phyloP scores from a whole-genome alignment of 2,329 filamentous ascomycete genomes.

The Neofusicoccum sp. region DNA sequence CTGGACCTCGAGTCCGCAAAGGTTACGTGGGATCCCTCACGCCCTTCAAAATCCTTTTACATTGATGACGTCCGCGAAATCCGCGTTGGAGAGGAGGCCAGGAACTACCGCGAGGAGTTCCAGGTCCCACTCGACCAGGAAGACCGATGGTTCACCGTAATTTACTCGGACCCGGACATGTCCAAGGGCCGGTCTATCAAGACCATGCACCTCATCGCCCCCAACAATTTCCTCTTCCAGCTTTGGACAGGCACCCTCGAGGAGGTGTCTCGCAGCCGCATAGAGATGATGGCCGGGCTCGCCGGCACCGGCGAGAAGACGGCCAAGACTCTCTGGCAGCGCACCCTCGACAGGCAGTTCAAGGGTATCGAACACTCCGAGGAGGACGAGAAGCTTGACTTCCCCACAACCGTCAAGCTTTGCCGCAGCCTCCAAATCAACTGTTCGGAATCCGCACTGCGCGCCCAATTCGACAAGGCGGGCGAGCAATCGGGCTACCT shows the following conservation, averaged over 20 bases:
- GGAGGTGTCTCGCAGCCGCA: conserved; percentile 80
- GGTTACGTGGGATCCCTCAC: conserved; percentile 81
- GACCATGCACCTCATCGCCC: conserved; percentile 84
- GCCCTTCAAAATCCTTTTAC: conserved; percentile 82
- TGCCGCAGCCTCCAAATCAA: conserved; percentile 93
- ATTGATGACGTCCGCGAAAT: conserved; percentile 96
- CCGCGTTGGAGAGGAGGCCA: conserved; percentile 77
- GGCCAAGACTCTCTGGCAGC: conserved; percentile 81
- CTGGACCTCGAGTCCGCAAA: conserved; percentile 84
- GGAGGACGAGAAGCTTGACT: conserved; percentile 72
- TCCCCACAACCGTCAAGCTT: conserved; percentile 76
- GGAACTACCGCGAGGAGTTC: conserved; percentile 87
- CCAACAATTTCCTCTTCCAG: conserved; percentile 69
- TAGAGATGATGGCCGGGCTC: conserved; percentile 86
- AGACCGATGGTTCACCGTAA: conserved; percentile 82
- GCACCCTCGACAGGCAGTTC: conserved; percentile 73
- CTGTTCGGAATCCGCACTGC: conserved; percentile 74
- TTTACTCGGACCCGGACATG: conserved; percentile 78
- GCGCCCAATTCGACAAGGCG: conserved; percentile 72
- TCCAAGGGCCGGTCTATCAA: conserved; percentile 72
- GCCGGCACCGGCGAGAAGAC: conserved; percentile 76
- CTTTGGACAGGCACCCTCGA: conserved; percentile 86
- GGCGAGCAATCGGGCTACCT: conserved; percentile 69
- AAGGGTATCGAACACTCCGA: conserved; percentile 53
- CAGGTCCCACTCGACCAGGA: conserved; percentile 69